Evolutionary conservation across 2,329 filamentous ascomycete genomes (phyloP).

Genomic region (Phoma herbarum): DNA sequence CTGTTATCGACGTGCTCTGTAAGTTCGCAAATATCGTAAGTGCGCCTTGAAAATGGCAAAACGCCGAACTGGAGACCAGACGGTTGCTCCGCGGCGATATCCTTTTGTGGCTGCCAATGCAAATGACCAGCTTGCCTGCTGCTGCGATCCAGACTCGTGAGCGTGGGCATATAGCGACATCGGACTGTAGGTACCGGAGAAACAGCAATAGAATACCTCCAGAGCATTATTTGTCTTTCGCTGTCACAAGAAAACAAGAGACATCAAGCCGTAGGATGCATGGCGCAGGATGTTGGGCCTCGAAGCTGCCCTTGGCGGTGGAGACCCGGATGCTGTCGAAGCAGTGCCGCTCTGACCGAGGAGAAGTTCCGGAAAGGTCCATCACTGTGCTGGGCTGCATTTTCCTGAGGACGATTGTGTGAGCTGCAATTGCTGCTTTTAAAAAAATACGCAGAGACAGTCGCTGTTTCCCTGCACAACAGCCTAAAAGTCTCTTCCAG

Average conservation of each 20-base stretch:
- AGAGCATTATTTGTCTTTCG: not conserved
- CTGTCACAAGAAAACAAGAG: not conserved
- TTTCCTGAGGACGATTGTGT: too few relatives aligned
- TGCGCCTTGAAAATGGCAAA: not conserved
- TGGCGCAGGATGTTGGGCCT: conserved; percentile 12
- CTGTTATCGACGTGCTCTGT: not conserved
- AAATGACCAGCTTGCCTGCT: not conserved
- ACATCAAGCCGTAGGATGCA: not conserved
- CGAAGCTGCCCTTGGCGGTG: conserved; percentile 15
- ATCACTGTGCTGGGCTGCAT: too few relatives aligned
- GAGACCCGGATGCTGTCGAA: conserved; percentile 7
- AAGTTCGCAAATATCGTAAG: not conserved
- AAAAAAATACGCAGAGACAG: too few relatives aligned
- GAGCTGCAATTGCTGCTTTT: too few relatives aligned
- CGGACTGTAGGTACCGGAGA: conserved; percentile 25
- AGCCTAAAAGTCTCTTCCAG: too few relatives aligned
- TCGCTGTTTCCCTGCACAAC: too few relatives aligned
- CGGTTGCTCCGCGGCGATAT: conserved; percentile 10
- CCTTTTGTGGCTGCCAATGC: conserved; percentile 12
- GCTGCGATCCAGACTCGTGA: conserved; percentile 19
- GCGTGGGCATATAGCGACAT: conserved; percentile 23
- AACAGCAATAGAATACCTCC: not conserved
- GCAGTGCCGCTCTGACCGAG: conserved; percentile 11
- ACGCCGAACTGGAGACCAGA: not conserved
- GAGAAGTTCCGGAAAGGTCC: too few relatives aligned